Base-by-base conservation (phyloP, 192 early-diverging fungal species). In the Rhizophagus clarus region DNA sequence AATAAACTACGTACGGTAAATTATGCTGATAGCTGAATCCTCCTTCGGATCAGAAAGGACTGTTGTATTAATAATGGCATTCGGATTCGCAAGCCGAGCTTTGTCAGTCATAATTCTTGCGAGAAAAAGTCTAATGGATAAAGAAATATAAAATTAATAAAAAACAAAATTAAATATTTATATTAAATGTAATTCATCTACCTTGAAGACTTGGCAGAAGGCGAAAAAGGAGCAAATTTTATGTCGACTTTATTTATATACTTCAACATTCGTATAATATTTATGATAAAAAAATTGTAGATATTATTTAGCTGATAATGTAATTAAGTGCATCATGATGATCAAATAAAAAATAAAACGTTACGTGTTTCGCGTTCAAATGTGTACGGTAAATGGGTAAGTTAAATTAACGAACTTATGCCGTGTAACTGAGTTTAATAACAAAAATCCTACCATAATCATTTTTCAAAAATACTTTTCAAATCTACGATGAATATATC, bases 161-260 rank as follows among this genome's bases (percentile, higher is more conserved):
- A 26, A 20, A 31, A 6, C 14, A 26, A 24, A 40, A 40, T 40
- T 29, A 9, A 22, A 17, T 15, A 40, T 29, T 12, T 28, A 34
- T 14, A 64, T 14, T 28, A 51, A 11, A 17, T 29, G 11, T 22
- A 9, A 32, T 61, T 72, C 17, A 60, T 17, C 9, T 45, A 68
- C 76, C 76, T 63, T 7, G 61, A 14, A 40, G 76, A 61, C 66
- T 61, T 63, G 17, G 76, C 56, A 15, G 37, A n/a, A 24, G 22
- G 20, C 10, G 76, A 56, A 67, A 66, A 77, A 8, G 76, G 76
- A 10, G 76, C 26, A 26, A 77, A 77, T 67, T 47, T 77, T 24
- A 77, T 66, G 31, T 63, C 51, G 7, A 77, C 63, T 49, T 77
- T 62, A 22, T 77, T 77, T 12, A 77, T 77, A 49, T 77, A 77